Base-by-base conservation (phyloP, 139 green algal species). In the Picochlorum costavermella region DNA sequence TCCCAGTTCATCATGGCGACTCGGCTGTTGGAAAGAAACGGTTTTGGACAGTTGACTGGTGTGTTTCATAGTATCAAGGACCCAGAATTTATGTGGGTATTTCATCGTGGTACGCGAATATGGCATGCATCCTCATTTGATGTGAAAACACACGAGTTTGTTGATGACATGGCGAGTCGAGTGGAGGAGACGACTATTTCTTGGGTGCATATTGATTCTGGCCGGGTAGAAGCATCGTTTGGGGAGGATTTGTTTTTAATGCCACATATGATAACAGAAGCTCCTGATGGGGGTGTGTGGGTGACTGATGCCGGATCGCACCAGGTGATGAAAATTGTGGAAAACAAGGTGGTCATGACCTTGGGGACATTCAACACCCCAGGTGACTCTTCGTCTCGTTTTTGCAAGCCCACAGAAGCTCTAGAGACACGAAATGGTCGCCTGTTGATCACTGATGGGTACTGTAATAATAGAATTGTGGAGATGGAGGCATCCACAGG, bases 331-430 rank as follows among this genome's bases (percentile, higher is more conserved):
- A 87, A 91, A 72, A 84, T 86, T 45, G 37, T 57, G 0, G 17
- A 31, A 1, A 84, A 84, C 51, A 59, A 80, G 51, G 61, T 76
- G 65, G 61, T 92, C 45, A 56, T 85, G 74, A 48, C 25, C 0
- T 45, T 92, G 36, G 86, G 88, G 8, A 60, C 37, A 16, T 62
- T 60, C 5, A 29, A 78, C 29, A 29, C 61, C 56, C 75, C 84
- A 11, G 88, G 84, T n/a, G 20, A 26, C 9, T 23, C 20, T 20
- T 43, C 5, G 79, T 60, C 16, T 36, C 81, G 16, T 29, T 78
- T 96, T 13, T 96, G 90, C 80, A 84, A 88, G 74, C 90, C 90
- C 12, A 93, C 90, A 51, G 76, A 92, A 72, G 88, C 90, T 13
- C 78, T 70, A 1, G 72, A 88, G 8, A 68, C 79, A 5, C 70